phyloP scores from a whole-genome alignment of 2,329 filamentous ascomycete species.

The Dactylellina parvicollis region DNA sequence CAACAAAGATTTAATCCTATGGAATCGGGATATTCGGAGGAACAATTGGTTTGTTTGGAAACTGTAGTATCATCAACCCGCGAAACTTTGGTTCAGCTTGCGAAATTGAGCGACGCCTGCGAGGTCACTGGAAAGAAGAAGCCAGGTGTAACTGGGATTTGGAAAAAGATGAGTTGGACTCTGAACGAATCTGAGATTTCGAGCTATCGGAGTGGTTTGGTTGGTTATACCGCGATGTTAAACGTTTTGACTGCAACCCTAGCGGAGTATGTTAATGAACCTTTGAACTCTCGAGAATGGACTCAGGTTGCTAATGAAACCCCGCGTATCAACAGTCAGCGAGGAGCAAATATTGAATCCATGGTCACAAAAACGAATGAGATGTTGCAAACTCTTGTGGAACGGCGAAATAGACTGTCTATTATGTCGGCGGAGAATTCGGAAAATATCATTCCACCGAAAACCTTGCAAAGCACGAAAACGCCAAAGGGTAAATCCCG shows the following conservation, averaged over 20 bases:
- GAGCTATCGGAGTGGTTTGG: slow-evolving; percentile 50
- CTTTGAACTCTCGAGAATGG: background rate
- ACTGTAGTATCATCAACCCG: slow-evolving; percentile 44
- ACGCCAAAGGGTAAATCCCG: slow-evolving; percentile 5
- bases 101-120: slow-evolving; percentile 50
- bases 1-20: slow-evolving; percentile 50
- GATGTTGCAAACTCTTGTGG: slow-evolving; percentile 48
- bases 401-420: slow-evolving; percentile 43
- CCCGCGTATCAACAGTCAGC: slow-evolving; percentile 18
- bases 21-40: slow-evolving; percentile 45
- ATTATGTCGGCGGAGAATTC: slow-evolving; percentile 30
- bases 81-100: slow-evolving; percentile 42
- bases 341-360: slow-evolving; percentile 50
- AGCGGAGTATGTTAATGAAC: slow-evolving; percentile 41
- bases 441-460: slow-evolving; percentile 4
- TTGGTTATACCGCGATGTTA: slow-evolving; percentile 51
- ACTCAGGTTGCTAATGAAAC: background rate
- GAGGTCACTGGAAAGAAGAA: slow-evolving; percentile 50
- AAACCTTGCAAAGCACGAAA: slow-evolving; percentile 11
- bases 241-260: slow-evolving; percentile 47
- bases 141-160: slow-evolving; percentile 35
- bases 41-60: slow-evolving; percentile 47
- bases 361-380: slow-evolving; percentile 52
- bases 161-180: slow-evolving; percentile 51
- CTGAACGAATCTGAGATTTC: slow-evolving; percentile 50